Conservation (phyloP, 1,284 basidiomycete species). For the Sutorius eximius region DNA sequence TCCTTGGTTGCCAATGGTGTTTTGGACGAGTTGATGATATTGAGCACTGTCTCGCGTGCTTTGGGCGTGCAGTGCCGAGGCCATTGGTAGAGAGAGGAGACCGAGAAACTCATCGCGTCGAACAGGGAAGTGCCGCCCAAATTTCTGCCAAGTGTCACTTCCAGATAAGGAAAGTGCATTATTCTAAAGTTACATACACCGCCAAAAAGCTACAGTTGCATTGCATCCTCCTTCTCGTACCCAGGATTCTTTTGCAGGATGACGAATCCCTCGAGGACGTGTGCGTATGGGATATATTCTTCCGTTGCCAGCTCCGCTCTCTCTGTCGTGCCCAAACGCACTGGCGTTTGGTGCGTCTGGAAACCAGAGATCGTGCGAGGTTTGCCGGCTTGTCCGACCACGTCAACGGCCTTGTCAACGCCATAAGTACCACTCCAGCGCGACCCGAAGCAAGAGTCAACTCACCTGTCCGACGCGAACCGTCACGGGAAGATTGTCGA, state of each 20-base stretch:
- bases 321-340: conserved; percentile 91
- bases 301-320: conserved; percentile 96
- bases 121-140: not conserved
- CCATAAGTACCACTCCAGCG: conserved; percentile 1
- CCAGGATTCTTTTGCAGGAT: conserved; percentile 87
- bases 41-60: conserved; percentile 26
- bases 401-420: conserved; percentile 70
- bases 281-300: conserved; percentile 90
- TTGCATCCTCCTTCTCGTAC: conserved; percentile 79
- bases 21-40: conserved; percentile 23
- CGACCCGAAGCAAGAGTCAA: not conserved
- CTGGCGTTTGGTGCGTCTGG: conserved; percentile 97
- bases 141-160: not conserved
- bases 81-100: conserved; percentile 26
- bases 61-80: conserved; percentile 29
- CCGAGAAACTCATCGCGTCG: conserved; percentile 18
- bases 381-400: conserved; percentile 90
- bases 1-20: conserved; percentile 31
- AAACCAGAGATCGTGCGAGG: conserved; percentile 91
- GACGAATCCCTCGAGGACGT: conserved; percentile 88
- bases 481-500: conserved; percentile 82
- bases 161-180: conserved; percentile 10
- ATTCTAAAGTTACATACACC: conserved; percentile 7
- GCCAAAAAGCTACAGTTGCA: conserved; percentile 57
- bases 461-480: conserved; percentile 91